These are phyloP conservation scores for Coemansia sp. DNA, from an alignment of 192 early-diverging fungal species.

Conservation along the genomic window DNA sequence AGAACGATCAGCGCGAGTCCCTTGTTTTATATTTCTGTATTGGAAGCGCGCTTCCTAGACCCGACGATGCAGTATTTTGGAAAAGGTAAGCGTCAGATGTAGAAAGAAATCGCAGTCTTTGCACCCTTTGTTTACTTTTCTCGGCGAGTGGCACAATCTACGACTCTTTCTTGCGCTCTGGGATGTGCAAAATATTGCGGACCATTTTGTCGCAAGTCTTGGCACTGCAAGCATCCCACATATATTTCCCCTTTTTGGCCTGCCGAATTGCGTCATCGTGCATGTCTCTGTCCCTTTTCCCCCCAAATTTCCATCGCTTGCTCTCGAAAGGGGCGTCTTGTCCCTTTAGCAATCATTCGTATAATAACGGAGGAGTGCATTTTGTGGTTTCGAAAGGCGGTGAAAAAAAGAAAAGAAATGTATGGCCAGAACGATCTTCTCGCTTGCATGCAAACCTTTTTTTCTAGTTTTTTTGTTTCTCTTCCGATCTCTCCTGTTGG, in stretches of 20 bases:
- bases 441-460: neutral
- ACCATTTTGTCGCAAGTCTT: constrained; percentile 1
- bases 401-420: neutral
- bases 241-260: neutral
- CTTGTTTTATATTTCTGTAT: neutral
- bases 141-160: neutral
- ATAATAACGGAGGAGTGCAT: neutral
- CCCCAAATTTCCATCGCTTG: constrained; percentile 4
- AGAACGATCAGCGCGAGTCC: neutral
- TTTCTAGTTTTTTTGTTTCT: neutral
- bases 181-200: neutral
- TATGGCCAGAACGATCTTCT: neutral
- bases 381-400: neutral
- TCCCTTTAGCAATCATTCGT: neutral
- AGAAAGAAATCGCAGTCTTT: neutral
- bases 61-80: constrained; percentile 8
- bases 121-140: neutral
- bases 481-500: neutral
- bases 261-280: constrained; percentile 5
- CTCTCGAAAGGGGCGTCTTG: neutral
- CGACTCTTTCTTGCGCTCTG: neutral
- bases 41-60: neutral
- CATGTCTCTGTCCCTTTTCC: neutral
- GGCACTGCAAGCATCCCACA: neutral
- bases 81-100: neutral